phyloP scores from a whole-genome alignment of 805 yeast genomes.

The Wickerhamomyces alni region DNA sequence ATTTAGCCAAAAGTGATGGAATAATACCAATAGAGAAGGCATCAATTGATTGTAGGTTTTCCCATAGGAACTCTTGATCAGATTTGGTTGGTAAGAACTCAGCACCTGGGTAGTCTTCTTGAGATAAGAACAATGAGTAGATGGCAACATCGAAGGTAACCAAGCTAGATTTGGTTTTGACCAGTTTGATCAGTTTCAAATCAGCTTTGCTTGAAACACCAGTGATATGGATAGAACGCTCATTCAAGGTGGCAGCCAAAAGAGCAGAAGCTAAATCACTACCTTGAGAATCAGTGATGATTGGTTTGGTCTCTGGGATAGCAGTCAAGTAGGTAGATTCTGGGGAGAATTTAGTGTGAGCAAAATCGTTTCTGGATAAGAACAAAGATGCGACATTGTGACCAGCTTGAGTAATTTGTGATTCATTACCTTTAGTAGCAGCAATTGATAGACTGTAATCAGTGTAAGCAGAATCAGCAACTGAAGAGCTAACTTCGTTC shows the following conservation, averaged over 20 bases:
- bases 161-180: slow-evolving; percentile 71
- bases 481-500: slow-evolving; percentile 48
- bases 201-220: slow-evolving; percentile 80
- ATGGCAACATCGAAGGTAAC: slow-evolving; percentile 91
- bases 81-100: slow-evolving; percentile 70
- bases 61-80: slow-evolving; percentile 84
- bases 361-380: slow-evolving; percentile 72
- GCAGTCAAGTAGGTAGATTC: slow-evolving; percentile 72
- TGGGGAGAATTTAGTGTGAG: slow-evolving; percentile 60
- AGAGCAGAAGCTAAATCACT: slow-evolving; percentile 91
- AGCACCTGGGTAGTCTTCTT: slow-evolving; percentile 66
- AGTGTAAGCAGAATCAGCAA: slow-evolving; percentile 59
- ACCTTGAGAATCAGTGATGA: slow-evolving; percentile 86
- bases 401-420: slow-evolving; percentile 55
- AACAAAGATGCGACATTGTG: slow-evolving; percentile 70
- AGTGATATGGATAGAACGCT: slow-evolving; percentile 81
- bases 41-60: slow-evolving; percentile 63
- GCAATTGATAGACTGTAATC: slow-evolving; percentile 82
- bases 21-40: slow-evolving; percentile 80
- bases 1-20: slow-evolving; percentile 68
- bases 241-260: slow-evolving; percentile 82
- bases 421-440: slow-evolving; percentile 67
- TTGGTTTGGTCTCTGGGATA: slow-evolving; percentile 83
- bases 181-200: slow-evolving; percentile 74
- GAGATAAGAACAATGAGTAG: slow-evolving; percentile 69